Evolutionary conservation across 306 rosid genomes (phyloP).

Genomic region (Vachellia pachyceras): DNA sequence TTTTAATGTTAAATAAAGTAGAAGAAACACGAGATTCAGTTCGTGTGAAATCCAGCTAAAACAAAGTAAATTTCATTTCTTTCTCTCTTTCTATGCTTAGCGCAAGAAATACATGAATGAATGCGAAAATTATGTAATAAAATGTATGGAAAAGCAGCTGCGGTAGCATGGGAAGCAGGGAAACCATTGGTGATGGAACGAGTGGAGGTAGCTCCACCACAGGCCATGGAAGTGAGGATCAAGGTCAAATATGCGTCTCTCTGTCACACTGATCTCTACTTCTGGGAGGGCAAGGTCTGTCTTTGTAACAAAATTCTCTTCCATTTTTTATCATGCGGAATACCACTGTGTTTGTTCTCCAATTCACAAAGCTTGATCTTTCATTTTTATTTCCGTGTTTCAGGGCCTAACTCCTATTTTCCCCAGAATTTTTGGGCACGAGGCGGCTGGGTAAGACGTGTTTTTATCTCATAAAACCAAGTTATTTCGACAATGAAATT

Average conservation of each 20-base stretch:
- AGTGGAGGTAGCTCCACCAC: slow-evolving; percentile 47
- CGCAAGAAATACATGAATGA: background rate
- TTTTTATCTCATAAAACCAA: background rate
- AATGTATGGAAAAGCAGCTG: slow-evolving; percentile 22
- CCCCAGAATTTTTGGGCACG: slow-evolving; percentile 18
- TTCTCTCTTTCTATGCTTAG: too few relatives aligned
- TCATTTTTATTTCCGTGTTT: background rate
- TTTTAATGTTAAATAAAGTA: background rate
- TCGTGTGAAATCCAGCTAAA: background rate
- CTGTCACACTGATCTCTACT: slow-evolving; percentile 55
- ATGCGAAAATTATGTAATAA: background rate
- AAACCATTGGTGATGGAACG: slow-evolving; percentile 42
- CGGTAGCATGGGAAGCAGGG: slow-evolving; percentile 46
- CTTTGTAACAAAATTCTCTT: background rate
- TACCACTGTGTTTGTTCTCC: background rate
- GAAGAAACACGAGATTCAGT: background rate
- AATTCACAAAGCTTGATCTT: background rate
- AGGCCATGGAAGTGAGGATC: slow-evolving; percentile 44
- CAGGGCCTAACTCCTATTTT: slow-evolving; percentile 8
- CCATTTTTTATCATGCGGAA: background rate
- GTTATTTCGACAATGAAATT: background rate
- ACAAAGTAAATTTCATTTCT: too few relatives aligned
- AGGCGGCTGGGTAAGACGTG: slow-evolving; percentile 3
- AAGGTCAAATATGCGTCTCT: slow-evolving; percentile 44
- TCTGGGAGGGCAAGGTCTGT: slow-evolving; percentile 59